Conservation (phyloP, 1,139 yeast genomes). For the Zygosaccharomyces pseudobailii region DNA sequence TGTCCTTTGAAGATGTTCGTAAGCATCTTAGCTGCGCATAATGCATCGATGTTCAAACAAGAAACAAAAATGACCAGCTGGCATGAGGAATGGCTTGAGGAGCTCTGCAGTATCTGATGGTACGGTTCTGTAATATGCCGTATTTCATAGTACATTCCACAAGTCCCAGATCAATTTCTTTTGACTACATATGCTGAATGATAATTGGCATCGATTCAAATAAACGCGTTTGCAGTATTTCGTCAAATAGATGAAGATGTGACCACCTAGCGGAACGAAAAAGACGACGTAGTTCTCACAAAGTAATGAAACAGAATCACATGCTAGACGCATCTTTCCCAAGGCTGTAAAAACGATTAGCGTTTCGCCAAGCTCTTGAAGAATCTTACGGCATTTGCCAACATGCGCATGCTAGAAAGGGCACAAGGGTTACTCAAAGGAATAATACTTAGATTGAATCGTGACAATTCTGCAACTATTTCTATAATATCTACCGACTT, state of each 20-base stretch:
- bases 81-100: constrained; percentile 85
- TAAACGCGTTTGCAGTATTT: constrained; percentile 1
- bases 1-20: constrained; percentile 70
- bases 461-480: neutral
- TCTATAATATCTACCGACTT: neutral
- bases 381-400: too few species aligned
- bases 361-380: too few species aligned
- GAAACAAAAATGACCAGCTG: constrained; percentile 85
- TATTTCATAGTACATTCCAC: constrained; percentile 58
- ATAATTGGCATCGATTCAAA: neutral
- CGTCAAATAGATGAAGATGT: neutral
- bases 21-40: constrained; percentile 81
- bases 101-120: constrained; percentile 53
- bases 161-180: neutral
- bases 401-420: too few species aligned
- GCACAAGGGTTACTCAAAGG: too few species aligned
- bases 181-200: neutral
- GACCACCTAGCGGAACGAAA: neutral
- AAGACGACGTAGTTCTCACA: neutral
- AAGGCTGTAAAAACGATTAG: too few species aligned
- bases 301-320: neutral
- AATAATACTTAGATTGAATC: too few species aligned
- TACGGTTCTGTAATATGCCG: constrained; percentile 56
- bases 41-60: constrained; percentile 84
- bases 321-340: too few species aligned